These are phyloP conservation scores for Micractinium conductrix DNA, from an alignment of 139 green algal species.

Conservation along the genomic window DNA sequence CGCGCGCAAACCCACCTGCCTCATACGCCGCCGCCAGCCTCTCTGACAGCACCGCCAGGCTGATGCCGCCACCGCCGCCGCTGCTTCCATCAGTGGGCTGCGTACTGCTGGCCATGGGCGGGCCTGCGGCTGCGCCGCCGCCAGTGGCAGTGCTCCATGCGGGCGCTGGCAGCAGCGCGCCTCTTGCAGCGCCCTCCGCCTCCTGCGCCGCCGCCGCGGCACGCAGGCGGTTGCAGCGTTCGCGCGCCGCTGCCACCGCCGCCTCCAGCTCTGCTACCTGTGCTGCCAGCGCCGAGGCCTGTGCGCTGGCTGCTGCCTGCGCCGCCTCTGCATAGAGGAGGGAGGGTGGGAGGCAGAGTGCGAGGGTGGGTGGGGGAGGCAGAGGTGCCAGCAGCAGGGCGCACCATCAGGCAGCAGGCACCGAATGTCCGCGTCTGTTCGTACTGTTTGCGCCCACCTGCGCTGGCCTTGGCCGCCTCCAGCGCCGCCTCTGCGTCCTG, in stretches of 20 bases:
- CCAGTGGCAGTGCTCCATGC: too few species aligned
- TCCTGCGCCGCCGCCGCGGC: not conserved
- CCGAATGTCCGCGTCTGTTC: too few species aligned
- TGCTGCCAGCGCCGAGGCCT: slow-evolving; percentile 54
- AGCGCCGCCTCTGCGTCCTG: slow-evolving; percentile 88
- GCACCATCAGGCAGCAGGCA: too few species aligned
- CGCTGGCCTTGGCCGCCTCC: slow-evolving; percentile 61
- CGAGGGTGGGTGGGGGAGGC: too few species aligned
- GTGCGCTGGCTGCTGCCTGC: not conserved
- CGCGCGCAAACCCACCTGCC: slow-evolving; percentile 77
- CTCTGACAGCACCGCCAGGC: slow-evolving; percentile 61
- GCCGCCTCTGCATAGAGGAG: too few species aligned
- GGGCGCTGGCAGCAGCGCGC: not conserved
- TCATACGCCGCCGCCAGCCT: slow-evolving; percentile 68
- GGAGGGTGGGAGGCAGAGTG: too few species aligned
- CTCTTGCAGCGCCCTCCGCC: not conserved
- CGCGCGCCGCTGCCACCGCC: slow-evolving; percentile 31
- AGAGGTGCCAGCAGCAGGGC: too few species aligned
- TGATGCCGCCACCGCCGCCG: not conserved
- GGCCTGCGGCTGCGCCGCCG: not conserved
- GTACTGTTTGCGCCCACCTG: too few species aligned
- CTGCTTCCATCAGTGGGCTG: not conserved
- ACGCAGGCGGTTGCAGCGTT: not conserved
- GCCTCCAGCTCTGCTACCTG: slow-evolving; percentile 60
- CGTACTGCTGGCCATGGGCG: not conserved